Base-by-base conservation (phyloP, 345 rosid species). In the Salix koriyanagi region DNA sequence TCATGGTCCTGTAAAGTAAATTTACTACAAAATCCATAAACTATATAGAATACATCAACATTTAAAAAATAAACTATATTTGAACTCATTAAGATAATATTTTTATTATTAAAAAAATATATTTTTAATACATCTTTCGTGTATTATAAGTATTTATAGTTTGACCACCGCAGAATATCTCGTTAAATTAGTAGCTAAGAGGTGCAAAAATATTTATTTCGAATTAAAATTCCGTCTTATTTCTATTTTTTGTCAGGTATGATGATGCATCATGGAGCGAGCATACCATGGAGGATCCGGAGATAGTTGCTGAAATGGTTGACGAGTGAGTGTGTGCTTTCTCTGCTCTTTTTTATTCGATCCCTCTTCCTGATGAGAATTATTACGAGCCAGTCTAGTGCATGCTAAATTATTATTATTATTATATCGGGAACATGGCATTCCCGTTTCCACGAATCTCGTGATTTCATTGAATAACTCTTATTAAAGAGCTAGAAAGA, bases 211-310 rank as follows among this genome's bases (percentile, higher is more conserved):
- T 19, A 4, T 71, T 14, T 48, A 12, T 34, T 4, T 6, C 32
- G 18, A 71, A 32, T 52, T 32, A 12, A 73, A 15, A 12, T 4
- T 52, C 64, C 4, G 28, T 28, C n/a, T 44, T 7, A 19, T 6
- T 37, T 48, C 0, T 32, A 14, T 10, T 12, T 12, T 11, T 44
- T 36, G 26, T 7, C 86, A 87, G 94, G 84, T 78, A 83, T 8
- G 87, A 82, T 52, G 84, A 79, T 34, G 79, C 79, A 39, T 80
- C 79, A 39, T 80, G 91, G 97, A 87, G 79, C 68, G 86, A 84
- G 81, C 91, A 92, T 77, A 89, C 92, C 0, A 86, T 88, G 26
- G 88, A 90, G 30, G 79, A 91, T 85, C 97, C 96, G 50, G 97
- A 89, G 64, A 89, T 83, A 70, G 75, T 92, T 26, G 94, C 90